These are phyloP conservation scores for Diutina mesorugosa DNA, from an alignment of 1,139 yeast genomes.

Conservation along the genomic window DNA sequence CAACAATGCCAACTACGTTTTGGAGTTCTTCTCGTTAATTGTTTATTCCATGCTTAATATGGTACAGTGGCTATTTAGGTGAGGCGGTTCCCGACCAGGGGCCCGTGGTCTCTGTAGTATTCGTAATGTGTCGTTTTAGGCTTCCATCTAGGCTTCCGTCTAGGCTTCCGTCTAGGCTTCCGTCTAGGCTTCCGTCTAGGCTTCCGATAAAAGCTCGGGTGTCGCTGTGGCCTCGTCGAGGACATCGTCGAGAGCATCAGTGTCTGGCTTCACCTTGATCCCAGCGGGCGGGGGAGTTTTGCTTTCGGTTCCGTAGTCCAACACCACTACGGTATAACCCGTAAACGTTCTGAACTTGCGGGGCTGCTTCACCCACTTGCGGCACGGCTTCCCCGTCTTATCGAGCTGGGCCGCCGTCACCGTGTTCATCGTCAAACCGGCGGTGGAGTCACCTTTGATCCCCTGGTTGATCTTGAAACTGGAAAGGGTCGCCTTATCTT, in stretches of 20 bases:
- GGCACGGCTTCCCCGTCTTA: constrained; percentile 7
- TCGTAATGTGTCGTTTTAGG: neutral
- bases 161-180: neutral
- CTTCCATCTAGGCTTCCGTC: too few relatives aligned
- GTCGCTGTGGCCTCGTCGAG: neutral
- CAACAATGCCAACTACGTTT: too few relatives aligned
- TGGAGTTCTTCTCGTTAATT: too few relatives aligned
- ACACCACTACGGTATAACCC: constrained; percentile 20
- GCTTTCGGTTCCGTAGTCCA: neutral
- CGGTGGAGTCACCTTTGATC: constrained; percentile 27
- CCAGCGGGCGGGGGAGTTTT: neutral
- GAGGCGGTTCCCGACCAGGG: neutral
- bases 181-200: neutral
- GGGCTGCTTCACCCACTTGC: constrained; percentile 6
- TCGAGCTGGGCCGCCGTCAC: constrained; percentile 7
- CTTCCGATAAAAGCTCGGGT: neutral
- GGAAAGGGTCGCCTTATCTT: constrained; percentile 10
- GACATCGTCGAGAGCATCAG: neutral
- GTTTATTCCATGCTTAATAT: too few relatives aligned
- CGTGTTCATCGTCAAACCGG: constrained; percentile 29
- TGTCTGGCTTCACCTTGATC: neutral
- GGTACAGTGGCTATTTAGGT: too few relatives aligned
- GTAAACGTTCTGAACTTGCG: constrained; percentile 8
- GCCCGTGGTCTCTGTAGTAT: neutral
- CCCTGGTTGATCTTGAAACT: constrained; percentile 27